Evolutionary conservation across 202 grass and related monocot genomes (phyloP), one percentile per base, ranked within the genome.

Genomic region (Hordeum pubiflorum): DNA sequence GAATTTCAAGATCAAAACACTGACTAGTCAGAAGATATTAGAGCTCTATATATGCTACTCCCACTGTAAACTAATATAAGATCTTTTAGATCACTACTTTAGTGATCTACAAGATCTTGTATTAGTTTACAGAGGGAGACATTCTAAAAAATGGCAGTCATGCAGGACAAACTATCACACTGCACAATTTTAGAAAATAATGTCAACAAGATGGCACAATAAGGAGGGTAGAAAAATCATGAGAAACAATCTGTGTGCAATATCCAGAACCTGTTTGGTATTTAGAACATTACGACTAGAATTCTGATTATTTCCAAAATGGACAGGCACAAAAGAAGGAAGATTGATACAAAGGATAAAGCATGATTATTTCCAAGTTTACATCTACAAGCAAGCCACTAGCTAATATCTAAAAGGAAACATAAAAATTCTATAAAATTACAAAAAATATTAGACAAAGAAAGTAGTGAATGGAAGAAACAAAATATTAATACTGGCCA

Each of bases 301-400:
- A 83, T 58, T 74, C 18, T 50, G 22, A 79, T 62, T 54, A n/a
- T 54, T 54, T 57, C 43, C 59, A 34, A 64, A 82, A 77, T 20
- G 43, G 24, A 14, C 6, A 72, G 14, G 24, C 3, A 52, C 69
- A 58, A 31, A 81, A 38, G 36, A 4, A 77, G 37, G 74, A 17
- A 43, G 9, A 62, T 31, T 23, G 10, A 40, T 21, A 27, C 23
- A 29, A 29, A 80, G 26, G 32, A 43, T 80, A 82, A 27, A 32
- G 14, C 32, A 55, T 52, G 1, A 78, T 77, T 77, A 62, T 50
- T 24, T 82, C 12, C 39, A 70, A 70, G 67, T 70, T 75, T 72
- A 72, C 58, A 22, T 20, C 3, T 72, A 65, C 20, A 55, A 76
- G 4, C 58, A 86, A 59, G 44, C 62, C 33, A 46, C 62, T 76